Evolutionary conservation across 345 rosid genomes (phyloP).

Genomic region (Populus alba): DNA sequence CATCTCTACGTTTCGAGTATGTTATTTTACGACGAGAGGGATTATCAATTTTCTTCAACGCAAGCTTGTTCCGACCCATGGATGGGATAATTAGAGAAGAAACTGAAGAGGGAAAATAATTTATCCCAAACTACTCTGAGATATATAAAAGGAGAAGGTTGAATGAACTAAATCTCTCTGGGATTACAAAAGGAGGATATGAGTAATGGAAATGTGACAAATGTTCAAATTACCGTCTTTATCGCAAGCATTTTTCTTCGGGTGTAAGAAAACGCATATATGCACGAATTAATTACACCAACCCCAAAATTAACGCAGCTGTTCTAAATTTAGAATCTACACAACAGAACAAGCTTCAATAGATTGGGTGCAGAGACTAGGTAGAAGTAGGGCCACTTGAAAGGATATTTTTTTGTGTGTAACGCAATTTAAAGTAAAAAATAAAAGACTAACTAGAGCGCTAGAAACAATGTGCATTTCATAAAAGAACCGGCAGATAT

Average conservation of each 20-base stretch:
- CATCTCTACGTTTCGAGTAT: slow-evolving; percentile 74
- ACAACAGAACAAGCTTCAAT: not conserved
- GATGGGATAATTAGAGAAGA: not conserved
- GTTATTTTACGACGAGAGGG: slow-evolving; percentile 71
- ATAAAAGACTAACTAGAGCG: not conserved
- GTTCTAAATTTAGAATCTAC: not conserved
- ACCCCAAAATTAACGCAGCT: not conserved
- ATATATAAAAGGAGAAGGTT: not conserved
- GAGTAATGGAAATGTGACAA: not conserved
- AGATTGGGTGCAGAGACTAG: not conserved
- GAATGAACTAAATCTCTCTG: not conserved
- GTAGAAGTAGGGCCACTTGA: not conserved
- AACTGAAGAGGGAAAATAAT: not conserved
- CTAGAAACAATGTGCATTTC: not conserved
- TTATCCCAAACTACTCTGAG: not conserved
- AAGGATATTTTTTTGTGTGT: not conserved
- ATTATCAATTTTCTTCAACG: slow-evolving; percentile 81
- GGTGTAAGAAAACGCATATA: not conserved
- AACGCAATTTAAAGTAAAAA: not conserved
- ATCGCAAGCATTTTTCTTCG: not conserved
- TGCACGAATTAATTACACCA: not conserved
- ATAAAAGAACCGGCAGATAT: not conserved
- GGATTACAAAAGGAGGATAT: not conserved
- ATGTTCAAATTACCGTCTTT: not conserved
- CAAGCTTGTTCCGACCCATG: slow-evolving; percentile 91